These are phyloP conservation scores for Anisogramma anomala DNA, from an alignment of 2,329 filamentous ascomycete genomes.

Conservation along the genomic window DNA sequence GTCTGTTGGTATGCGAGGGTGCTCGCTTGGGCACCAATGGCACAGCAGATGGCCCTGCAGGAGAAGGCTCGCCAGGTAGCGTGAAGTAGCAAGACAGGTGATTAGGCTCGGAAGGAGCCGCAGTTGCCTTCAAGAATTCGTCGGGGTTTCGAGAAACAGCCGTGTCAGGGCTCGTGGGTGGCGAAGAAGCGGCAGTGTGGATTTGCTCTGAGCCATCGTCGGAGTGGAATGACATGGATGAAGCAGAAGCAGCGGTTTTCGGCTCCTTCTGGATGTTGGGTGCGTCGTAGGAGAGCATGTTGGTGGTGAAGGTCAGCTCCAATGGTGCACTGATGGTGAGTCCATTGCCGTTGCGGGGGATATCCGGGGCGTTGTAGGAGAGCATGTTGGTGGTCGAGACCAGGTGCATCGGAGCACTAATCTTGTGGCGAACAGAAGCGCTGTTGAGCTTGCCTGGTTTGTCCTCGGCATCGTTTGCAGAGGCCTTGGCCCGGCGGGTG, in stretches of 20 bases:
- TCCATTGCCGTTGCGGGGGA: constrained; percentile 31
- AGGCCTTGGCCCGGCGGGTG: constrained; percentile 50
- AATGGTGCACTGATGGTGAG: constrained; percentile 77
- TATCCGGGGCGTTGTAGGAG: constrained; percentile 85
- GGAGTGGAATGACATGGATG: constrained; percentile 43
- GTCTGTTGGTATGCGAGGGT: constrained; percentile 78
- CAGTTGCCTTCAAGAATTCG: constrained; percentile 28
- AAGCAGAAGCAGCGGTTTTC: constrained; percentile 37
- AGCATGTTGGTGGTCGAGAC: constrained; percentile 95
- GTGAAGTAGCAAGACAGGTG: constrained; percentile 58
- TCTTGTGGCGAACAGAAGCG: constrained; percentile 52
- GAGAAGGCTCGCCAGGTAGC: constrained; percentile 32
- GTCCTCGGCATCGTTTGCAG: constrained; percentile 28
- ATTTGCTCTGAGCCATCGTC: constrained; percentile 63
- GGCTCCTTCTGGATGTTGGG: constrained; percentile 54
- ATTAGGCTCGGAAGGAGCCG: constrained; percentile 46
- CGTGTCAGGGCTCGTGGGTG: constrained; percentile 58
- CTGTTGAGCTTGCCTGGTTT: constrained; percentile 37
- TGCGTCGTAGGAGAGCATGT: constrained; percentile 90
- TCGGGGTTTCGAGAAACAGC: constrained; percentile 29
- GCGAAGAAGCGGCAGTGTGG: constrained; percentile 43
- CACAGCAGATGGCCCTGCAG: constrained; percentile 39
- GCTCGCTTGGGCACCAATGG: constrained; percentile 59
- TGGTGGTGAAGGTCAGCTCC: constrained; percentile 84
- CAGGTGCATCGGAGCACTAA: constrained; percentile 77